Evolutionary conservation across 805 yeast species (phyloP), one percentile per base, ranked within the genome.

Genomic region (Yarrowia osloensis): DNA sequence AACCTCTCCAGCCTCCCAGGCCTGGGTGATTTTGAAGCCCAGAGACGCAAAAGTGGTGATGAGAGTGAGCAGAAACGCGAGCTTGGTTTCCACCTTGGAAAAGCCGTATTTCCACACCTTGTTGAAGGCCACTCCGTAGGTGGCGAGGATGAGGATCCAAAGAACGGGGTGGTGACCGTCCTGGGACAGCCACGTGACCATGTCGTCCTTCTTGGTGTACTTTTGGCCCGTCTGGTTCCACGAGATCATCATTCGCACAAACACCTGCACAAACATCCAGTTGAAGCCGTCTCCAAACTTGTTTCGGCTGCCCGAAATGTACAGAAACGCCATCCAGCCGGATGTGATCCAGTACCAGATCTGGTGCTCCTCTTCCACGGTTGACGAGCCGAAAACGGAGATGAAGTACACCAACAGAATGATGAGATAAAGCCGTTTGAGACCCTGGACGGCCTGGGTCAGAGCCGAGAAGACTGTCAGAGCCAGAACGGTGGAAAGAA

Each of bases 221-320:
- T 95, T 95, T 73, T 93, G 98, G 0, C 98, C 98, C 63, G 94
- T 86, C 70, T 88, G 88, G 73, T 88, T 90, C 97, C 97, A 95
- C 1, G 91, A 88, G 67, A 95, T 82, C 24, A 92, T 74, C 0
- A 88, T 9, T 67, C 98, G 81, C 11, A 88, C 68, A 2, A 85
- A 75, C 0, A 77, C 73, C 46, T 75, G 28, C 63, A 72, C 63
- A 31, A 70, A 29, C 46, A 69, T 69, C 70, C 75, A 71, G 22
- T 70, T 35, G 35, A 70, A 28, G 11, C 75, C 74, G 37, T 68
- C 63, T 4, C 65, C 50, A 59, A 70, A 70, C 29, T 68, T 65
- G 52, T 66, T 68, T 24, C 74, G 62, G 15, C 72, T 62, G 4
- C 71, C 67, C 2, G 40, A 29, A 33, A 73, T 70, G 47, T 17